Conservation (phyloP, 1,284 basidiomycete species). For the Apiotrichum gracile region DNA sequence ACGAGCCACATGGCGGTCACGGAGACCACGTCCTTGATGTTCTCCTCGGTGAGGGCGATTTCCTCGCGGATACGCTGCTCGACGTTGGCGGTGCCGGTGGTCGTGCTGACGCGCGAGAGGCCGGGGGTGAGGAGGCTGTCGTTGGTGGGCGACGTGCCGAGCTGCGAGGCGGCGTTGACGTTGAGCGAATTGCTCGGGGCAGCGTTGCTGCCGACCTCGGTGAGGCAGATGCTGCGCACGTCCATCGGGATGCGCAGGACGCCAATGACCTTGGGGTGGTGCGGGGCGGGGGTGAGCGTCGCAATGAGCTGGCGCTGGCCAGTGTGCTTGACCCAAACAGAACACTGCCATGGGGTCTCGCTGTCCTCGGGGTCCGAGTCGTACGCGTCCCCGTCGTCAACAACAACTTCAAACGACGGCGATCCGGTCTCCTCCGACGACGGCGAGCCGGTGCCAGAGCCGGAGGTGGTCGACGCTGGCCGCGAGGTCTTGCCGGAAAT, state of each 20-base stretch:
- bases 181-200: too few species aligned
- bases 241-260: slow-evolving; percentile 84
- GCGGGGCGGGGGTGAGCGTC: slow-evolving; percentile 82
- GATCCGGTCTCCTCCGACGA: slow-evolving; percentile 1
- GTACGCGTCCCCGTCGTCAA: slow-evolving; percentile 20
- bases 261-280: slow-evolving; percentile 91
- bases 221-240: slow-evolving; percentile 60
- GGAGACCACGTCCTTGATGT: slow-evolving; percentile 87
- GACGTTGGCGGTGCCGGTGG: slow-evolving; percentile 2
- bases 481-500: not conserved
- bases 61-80: slow-evolving; percentile 43
- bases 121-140: not conserved
- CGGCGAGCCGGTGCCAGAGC: not conserved
- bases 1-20: slow-evolving; percentile 87
- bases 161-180: too few species aligned
- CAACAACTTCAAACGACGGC: not conserved
- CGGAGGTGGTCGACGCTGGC: not conserved
- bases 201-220: slow-evolving; percentile 5
- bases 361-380: slow-evolving; percentile 89
- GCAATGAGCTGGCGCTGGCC: slow-evolving; percentile 49
- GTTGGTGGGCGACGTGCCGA: too few species aligned
- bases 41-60: slow-evolving; percentile 71
- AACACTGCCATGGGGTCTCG: slow-evolving; percentile 89
- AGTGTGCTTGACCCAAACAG: slow-evolving; percentile 45
- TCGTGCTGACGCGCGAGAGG: not conserved